Base-by-base conservation (phyloP, 176 grass and related monocot genomes). In the Themeda triandra region DNA sequence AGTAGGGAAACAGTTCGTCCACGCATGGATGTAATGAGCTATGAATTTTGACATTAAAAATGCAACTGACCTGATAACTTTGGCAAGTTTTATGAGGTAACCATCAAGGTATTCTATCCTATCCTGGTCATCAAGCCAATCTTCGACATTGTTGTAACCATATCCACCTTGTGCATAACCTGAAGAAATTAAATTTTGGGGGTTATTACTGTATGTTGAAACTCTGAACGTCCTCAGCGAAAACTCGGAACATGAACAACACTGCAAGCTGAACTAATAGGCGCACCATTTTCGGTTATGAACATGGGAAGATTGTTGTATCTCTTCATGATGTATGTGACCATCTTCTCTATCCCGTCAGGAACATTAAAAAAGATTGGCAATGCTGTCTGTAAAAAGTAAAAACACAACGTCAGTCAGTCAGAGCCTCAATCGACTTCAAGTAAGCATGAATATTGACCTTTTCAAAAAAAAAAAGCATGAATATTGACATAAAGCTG, bases 141-240 rank as follows among this genome's bases (percentile, higher is more conserved):
- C 93, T 7, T 88, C 85, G 3, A 41, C 21, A 4, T 49, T 33
- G 6, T 49, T 30, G 44, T 82, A 62, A 9, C 66, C 64, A 6
- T 82, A 76, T 29, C 76, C 79, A 24, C 78, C 75, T 80, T 95
- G 93, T 13, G 88, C 85, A 18, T 84, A 92, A 46, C 93, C 88
- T 95, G 44, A 24, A 63, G 3, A 15, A 87, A 13, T 10, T 53
- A 0, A n/a, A 1, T 1, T 53, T 48, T 79, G 8, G 4, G 8
- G 6, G 2, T 9, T 13, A 48, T 3, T 53, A 18, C 8, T 53
- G 6, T 2, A 48, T 14, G 1, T 35, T 6, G 32, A 3, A 33
- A 27, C 13, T 72, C 18, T 56, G 21, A 56, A 23, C 19, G 6
- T 53, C 49, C 6, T 44, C 45, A 17, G 12, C 3, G 14, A 6